Percentiles rank a stretch among this genome's conserved stretches.
phyloP scores from a whole-genome alignment of 768 basidiomycete genomes.

The Lactarius psammicola region DNA sequence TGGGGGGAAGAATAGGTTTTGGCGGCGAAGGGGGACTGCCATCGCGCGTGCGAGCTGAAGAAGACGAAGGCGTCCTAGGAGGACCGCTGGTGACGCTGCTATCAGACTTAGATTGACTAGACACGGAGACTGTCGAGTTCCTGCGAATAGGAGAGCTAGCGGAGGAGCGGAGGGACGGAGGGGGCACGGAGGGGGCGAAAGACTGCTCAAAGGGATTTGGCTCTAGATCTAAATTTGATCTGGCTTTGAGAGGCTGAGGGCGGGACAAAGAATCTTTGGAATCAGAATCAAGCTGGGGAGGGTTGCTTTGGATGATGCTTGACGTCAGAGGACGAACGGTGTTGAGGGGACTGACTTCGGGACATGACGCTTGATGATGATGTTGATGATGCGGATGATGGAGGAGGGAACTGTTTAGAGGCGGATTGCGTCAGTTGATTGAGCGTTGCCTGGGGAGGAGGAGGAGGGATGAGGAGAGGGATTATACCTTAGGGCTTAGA shows the following conservation, averaged over 20 bases:
- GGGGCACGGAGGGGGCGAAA: slow-evolving; percentile 54
- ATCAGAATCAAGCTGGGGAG: slow-evolving; percentile 11
- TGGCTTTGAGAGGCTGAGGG: slow-evolving; percentile 35
- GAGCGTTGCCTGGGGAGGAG: background rate
- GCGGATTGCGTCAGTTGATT: slow-evolving; percentile 15
- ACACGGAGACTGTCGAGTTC: slow-evolving; percentile 34
- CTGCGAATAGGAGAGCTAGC: slow-evolving; percentile 37
- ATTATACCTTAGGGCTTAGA: background rate
- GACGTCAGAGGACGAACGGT: slow-evolving; percentile 32
- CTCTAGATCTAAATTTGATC: slow-evolving; percentile 72
- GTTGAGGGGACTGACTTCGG: slow-evolving; percentile 36
- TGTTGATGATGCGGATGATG: background rate
- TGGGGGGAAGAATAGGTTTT: slow-evolving; percentile 77
- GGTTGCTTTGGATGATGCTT: slow-evolving; percentile 19
- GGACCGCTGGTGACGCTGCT: slow-evolving; percentile 30
- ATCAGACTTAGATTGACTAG: slow-evolving; percentile 32
- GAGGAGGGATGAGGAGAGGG: background rate
- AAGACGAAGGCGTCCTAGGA: slow-evolving; percentile 27
- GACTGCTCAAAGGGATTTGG: slow-evolving; percentile 96
- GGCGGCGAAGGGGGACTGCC: slow-evolving; percentile 38
- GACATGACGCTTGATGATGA: slow-evolving; percentile 28
- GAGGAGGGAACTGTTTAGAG: background rate
- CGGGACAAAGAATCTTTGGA: slow-evolving; percentile 10
- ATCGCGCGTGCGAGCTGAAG: slow-evolving; percentile 28
- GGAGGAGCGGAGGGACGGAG: slow-evolving; percentile 35